phyloP scores from a whole-genome alignment of 2,329 filamentous ascomycete genomes.

The Beauveria brongniartii region DNA sequence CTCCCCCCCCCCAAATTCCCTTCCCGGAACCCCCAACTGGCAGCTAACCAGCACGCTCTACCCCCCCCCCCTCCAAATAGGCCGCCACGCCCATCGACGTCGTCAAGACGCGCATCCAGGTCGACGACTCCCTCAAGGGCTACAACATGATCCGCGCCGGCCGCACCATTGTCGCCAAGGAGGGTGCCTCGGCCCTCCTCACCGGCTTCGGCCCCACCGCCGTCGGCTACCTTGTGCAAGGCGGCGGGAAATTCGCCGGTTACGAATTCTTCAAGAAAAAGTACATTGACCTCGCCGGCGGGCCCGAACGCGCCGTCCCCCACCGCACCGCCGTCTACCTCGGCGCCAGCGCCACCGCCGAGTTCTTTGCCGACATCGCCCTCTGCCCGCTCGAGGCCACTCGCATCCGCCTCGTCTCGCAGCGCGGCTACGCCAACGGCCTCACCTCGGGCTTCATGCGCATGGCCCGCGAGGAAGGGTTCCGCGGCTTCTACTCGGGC shows the following conservation, averaged over 20 bases:
- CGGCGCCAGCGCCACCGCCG: conserved; percentile 58
- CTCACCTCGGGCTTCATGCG: conserved; percentile 65
- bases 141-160: conserved; percentile 73
- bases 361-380: conserved; percentile 69
- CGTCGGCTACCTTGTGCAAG: conserved; percentile 83
- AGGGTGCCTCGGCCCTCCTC: conserved; percentile 71
- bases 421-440: conserved; percentile 68
- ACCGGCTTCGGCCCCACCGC: conserved; percentile 81
- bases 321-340: conserved; percentile 59
- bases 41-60: not conserved
- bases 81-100: conserved; percentile 53
- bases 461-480: conserved; percentile 66
- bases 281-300: conserved; percentile 61
- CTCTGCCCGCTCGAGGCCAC: conserved; percentile 87
- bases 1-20: not conserved
- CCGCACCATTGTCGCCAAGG: conserved; percentile 67
- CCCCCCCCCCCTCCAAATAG: conserved; percentile 20
- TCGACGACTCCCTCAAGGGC: conserved; percentile 80
- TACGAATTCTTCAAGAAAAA: conserved; percentile 95
- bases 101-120: conserved; percentile 87
- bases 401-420: conserved; percentile 69
- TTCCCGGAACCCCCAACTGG: not conserved
- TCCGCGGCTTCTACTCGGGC: conserved; percentile 82
- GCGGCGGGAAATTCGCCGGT: conserved; percentile 83
- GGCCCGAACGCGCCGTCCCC: conserved; percentile 34